These are phyloP conservation scores for Mariannaea sp. DNA, from an alignment of 2,329 filamentous ascomycete species.

Conservation along the genomic window DNA sequence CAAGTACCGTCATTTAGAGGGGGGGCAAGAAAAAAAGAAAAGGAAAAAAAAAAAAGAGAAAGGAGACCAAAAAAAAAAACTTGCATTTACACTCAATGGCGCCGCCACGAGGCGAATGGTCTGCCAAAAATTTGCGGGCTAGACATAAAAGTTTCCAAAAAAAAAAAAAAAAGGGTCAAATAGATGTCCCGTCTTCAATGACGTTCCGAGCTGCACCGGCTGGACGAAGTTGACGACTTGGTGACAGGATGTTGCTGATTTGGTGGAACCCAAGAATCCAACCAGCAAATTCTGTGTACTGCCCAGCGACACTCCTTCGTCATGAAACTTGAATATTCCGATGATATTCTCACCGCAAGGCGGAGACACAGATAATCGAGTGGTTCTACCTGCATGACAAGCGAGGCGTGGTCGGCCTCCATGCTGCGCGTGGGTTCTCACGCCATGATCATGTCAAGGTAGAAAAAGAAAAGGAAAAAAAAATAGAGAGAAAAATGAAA, in stretches of 20 bases:
- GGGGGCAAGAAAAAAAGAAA: no score
- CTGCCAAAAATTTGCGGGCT: slow-evolving; percentile 1
- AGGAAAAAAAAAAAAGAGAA: no score
- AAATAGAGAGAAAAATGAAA: no score
- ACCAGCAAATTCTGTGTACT: slow-evolving; percentile 1
- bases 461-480: no score
- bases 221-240: slow-evolving; percentile 7
- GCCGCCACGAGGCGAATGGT: slow-evolving; percentile 18
- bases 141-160: background rate
- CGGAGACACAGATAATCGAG: background rate
- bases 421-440: slow-evolving; percentile 28
- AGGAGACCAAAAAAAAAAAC: background rate
- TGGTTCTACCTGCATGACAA: slow-evolving; percentile 12
- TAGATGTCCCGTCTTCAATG: background rate
- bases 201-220: slow-evolving; percentile 5
- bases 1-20: background rate
- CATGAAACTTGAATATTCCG: no score
- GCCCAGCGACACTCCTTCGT: no score
- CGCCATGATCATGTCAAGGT: slow-evolving; percentile 33
- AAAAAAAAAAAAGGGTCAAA: no score
- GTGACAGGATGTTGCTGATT: slow-evolving; percentile 11
- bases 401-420: slow-evolving; percentile 11
- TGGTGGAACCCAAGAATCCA: slow-evolving; percentile 12
- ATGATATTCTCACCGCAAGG: slow-evolving; percentile 14
- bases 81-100: slow-evolving; percentile 11